Evolutionary conservation across 805 yeast species (phyloP).

Genomic region (Yamadazyma akitaensis): DNA sequence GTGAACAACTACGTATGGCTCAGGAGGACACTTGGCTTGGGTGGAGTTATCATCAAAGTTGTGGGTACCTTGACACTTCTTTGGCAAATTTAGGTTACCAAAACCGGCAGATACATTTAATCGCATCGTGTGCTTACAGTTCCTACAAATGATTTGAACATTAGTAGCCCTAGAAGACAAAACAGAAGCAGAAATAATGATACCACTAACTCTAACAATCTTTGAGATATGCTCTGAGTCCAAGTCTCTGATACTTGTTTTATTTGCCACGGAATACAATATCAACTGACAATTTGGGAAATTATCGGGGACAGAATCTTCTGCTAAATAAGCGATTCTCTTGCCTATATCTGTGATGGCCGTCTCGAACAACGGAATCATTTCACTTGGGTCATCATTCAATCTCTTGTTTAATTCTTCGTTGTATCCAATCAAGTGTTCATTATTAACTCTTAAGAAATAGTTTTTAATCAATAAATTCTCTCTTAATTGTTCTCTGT

Average conservation of each 20-base stretch:
- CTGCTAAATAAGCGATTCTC: conserved; percentile 54
- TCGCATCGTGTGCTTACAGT: conserved; percentile 77
- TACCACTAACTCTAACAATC: conserved; percentile 88
- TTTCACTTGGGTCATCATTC: conserved; percentile 81
- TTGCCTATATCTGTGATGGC: conserved; percentile 86
- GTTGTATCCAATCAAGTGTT: conserved; percentile 81
- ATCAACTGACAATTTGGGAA: conserved; percentile 86
- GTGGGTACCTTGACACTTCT: conserved; percentile 51
- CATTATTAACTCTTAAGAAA: conserved; percentile 70
- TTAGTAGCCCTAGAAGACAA: conserved; percentile 82
- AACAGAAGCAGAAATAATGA: conserved; percentile 87
- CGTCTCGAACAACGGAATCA: conserved; percentile 79
- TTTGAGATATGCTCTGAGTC: conserved; percentile 87
- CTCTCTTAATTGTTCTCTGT: conserved; percentile 88
- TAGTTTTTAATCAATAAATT: conserved; percentile 76
- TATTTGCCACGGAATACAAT: conserved; percentile 66
- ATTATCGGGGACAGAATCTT: conserved; percentile 41
- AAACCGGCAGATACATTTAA: conserved; percentile 64
- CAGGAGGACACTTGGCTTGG: conserved; percentile 73
- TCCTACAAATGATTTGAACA: conserved; percentile 80
- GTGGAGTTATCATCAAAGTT: conserved; percentile 47
- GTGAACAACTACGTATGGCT: conserved; percentile 90
- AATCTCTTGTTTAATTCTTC: conserved; percentile 85
- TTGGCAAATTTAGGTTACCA: conserved; percentile 67
- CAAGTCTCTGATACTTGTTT: conserved; percentile 72